These are phyloP conservation scores for Eruca vesicaria DNA, from an alignment of 441 rosid species.

Conservation along the genomic window DNA sequence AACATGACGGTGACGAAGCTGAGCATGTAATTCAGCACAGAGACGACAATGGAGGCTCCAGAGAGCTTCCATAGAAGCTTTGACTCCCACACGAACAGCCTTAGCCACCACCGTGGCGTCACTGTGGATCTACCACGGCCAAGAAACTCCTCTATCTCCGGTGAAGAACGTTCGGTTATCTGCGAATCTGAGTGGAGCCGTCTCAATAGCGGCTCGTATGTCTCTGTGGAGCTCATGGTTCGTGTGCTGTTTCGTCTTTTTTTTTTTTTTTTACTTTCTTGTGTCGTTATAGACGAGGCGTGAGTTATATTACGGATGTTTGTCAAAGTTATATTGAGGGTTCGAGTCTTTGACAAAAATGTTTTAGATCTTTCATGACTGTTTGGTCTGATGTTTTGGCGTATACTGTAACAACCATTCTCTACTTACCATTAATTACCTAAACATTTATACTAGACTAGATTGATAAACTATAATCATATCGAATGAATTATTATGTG, in stretches of 20 bases:
- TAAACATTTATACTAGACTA: neutral
- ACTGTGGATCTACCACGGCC: slow-evolving; percentile 36
- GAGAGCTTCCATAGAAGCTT: slow-evolving; percentile 78
- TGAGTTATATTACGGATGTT: neutral
- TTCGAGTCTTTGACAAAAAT: slow-evolving; percentile 15
- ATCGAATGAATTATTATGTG: neutral
- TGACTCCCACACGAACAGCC: slow-evolving; percentile 78
- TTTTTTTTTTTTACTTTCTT: neutral
- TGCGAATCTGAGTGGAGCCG: slow-evolving; percentile 56
- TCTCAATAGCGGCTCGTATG: slow-evolving; percentile 50
- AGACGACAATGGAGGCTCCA: slow-evolving; percentile 72
- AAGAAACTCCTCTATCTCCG: slow-evolving; percentile 63
- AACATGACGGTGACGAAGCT: slow-evolving; percentile 85
- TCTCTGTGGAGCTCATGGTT: slow-evolving; percentile 25
- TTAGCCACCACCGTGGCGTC: slow-evolving; percentile 67
- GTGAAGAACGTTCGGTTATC: slow-evolving; percentile 57
- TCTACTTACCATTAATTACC: neutral
- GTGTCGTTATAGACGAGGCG: neutral
- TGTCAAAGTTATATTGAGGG: slow-evolving; percentile 13
- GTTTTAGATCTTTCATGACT: slow-evolving; percentile 15
- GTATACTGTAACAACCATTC: slow-evolving; percentile 30
- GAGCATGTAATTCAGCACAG: slow-evolving; percentile 79
- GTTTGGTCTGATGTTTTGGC: slow-evolving; percentile 13
- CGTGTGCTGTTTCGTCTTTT: neutral
- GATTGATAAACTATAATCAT: neutral